Conservation (phyloP, 495 filamentous ascomycete genomes). For the Penicillium turbatum region DNA sequence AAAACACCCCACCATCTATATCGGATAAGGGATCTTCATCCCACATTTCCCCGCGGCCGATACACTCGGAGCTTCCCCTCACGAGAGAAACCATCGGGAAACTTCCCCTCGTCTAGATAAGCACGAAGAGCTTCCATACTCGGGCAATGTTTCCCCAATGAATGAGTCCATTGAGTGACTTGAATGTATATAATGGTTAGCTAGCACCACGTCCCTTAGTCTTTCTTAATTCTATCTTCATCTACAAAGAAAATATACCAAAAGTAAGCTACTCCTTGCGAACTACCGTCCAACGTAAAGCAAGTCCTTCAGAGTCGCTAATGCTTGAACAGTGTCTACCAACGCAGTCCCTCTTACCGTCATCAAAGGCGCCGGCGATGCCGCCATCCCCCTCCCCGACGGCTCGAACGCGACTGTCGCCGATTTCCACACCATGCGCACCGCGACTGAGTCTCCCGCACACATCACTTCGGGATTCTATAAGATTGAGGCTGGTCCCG, state of each 20-base stretch:
- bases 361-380: slow-evolving; percentile 33
- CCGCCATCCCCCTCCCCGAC: slow-evolving; percentile 27
- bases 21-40: slow-evolving; percentile 7
- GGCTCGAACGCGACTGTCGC: slow-evolving; percentile 29
- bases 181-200: slow-evolving; percentile 1
- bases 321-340: slow-evolving; percentile 19
- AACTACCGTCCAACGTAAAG: too few relatives aligned
- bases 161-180: neutral
- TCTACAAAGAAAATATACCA: neutral
- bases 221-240: neutral
- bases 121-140: neutral
- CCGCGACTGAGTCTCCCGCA: slow-evolving; percentile 27
- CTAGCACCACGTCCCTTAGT: neutral
- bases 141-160: slow-evolving; percentile 3
- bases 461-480: slow-evolving; percentile 32
- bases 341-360: slow-evolving; percentile 28
- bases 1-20: neutral
- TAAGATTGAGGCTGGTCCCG: slow-evolving; percentile 29
- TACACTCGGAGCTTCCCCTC: slow-evolving; percentile 10
- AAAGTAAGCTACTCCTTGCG: neutral
- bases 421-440: slow-evolving; percentile 32
- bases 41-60: slow-evolving; percentile 7
- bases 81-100: slow-evolving; percentile 5
- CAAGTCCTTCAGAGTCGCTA: neutral
- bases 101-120: slow-evolving; percentile 12